Evolutionary conservation across 257 asterid genomes (phyloP), one percentile per base, ranked within the genome.

Genomic region (Salvia hispanica): DNA sequence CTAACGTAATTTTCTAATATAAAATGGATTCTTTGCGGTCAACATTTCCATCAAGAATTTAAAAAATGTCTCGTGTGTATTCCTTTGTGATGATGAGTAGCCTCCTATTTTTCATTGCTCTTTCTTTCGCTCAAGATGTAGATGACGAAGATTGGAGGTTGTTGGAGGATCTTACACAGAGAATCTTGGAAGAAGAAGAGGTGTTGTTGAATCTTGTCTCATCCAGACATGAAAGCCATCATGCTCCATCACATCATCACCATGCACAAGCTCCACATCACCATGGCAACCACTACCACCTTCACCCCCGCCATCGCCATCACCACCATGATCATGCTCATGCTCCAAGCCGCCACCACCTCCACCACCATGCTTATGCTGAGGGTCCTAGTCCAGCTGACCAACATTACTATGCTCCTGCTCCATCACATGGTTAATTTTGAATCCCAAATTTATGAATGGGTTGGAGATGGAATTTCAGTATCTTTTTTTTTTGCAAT

Each of bases 181-280:
- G 31, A 45, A 50, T 62, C 10, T 12, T 77, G 5, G 60, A 48
- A 48, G 72, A 68, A 9, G 72, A 62, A 1, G 70, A 25, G 45
- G 2, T 46, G 58, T 0, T 54, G 59, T 25, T 25, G 39, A 11
- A 1, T 54, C 39, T 28, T 25, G 59, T 37, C 11, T 54, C 15
- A 54, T 54, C 59, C 15, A 21, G 3, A 18, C 33, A 25, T 25
- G 31, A 2, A 25, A 25, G 31, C 31, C 31, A 25, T 25, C 31
- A 25, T 25, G 31, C 31, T 25, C 31, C 31, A 25, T 25, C 31
- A 25, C 31, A 51, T 10, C 16, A 16, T 25, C 31, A 25, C 31
- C 31, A 25, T 25, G 31, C 31, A 25, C 31, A 25, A 25, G 31
- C 31, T 25, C 31, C 31, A 25, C 31, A 25, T 0, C 31, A 25